Evolutionary conservation across 768 basidiomycete species (phyloP), one percentile per base, ranked within the genome.

Genomic region (Kwoniella dejecticola): DNA sequence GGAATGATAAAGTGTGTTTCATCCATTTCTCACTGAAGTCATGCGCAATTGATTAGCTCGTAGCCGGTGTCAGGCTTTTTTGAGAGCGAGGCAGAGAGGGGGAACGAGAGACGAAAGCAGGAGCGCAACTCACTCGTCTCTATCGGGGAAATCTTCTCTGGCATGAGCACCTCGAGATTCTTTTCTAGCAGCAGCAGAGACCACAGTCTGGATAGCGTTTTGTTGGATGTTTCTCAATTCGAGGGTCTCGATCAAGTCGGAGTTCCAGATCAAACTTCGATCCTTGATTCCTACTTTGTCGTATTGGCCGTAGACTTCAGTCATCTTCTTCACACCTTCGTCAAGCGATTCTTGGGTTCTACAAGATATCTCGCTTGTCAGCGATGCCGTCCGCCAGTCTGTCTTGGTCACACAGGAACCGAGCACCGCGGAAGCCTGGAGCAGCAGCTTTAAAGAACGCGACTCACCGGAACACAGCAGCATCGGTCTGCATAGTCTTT

Each of bases 201-300:
- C 88, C 75, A 98, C 93, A 56, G 96, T 98, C 81, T 98, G 95
- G 62, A 93, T 85, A 62, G 96, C 96, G 75, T 89, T 90, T 78
- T 95, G 93, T 74, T 96, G 84, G 67, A 96, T 82, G 81, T 98
- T 99, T 79, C 94, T 89, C 40, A 98, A 87, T 79, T 99, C 96
- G 56, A 98, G 85, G 10, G 94, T 98, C 82, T 99, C 96, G 64
- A 98, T 84, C 60, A 99, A 87, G 78, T 99, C 96, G 69, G 91
- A 91, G 82, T 98, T 97, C 96, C 95, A 99, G 80, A 98, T 96
- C 94, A 98, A 90, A 81, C 90, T 91, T 76, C 96, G 85, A 80
- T 98, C 96, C 83, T 96, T 93, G 83, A 96, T 90, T 55, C 94
- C 90, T 67, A 99, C 89, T 44, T 95, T 85, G 69, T 88, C 84